phyloP scores from a whole-genome alignment of 148 eudicot species.

The Vaccinium myrtillus region DNA sequence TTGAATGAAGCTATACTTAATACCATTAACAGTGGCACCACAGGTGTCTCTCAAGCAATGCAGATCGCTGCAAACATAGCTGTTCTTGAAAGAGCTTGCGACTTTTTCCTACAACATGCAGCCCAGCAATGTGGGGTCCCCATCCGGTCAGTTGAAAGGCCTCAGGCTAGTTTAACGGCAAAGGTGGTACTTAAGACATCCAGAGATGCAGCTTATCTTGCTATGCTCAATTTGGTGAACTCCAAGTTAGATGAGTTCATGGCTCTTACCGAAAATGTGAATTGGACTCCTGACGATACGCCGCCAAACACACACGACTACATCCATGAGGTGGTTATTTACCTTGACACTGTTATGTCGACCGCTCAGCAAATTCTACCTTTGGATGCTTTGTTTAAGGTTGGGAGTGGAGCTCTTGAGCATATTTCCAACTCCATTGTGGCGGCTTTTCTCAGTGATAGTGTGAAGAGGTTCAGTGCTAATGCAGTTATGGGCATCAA shows the following conservation, averaged over 20 bases:
- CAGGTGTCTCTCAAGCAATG: constrained; percentile 87
- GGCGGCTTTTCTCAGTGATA: constrained; percentile 76
- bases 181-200: constrained; percentile 80
- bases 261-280: constrained; percentile 62
- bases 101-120: constrained; percentile 73
- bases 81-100: constrained; percentile 83
- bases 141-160: constrained; percentile 52
- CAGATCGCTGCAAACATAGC: constrained; percentile 88
- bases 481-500: constrained; percentile 74
- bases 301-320: constrained; percentile 57
- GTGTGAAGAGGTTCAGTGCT: constrained; percentile 74
- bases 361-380: constrained; percentile 90
- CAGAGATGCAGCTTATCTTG: constrained; percentile 79
- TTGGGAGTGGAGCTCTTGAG: constrained; percentile 89
- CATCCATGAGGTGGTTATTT: constrained; percentile 68
- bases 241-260: constrained; percentile 65
- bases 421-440: constrained; percentile 72
- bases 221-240: constrained; percentile 64
- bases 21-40: constrained; percentile 55
- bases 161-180: constrained; percentile 65
- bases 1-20: constrained; percentile 70
- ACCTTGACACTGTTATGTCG: constrained; percentile 73
- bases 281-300: constrained; percentile 79
- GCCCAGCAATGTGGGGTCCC: constrained; percentile 77
- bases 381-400: constrained; percentile 72